Percentiles rank a stretch among this genome's conserved stretches.
Conservation (phyloP, 2,329 filamentous ascomycete species). For the Leptosphaerulina australis region DNA sequence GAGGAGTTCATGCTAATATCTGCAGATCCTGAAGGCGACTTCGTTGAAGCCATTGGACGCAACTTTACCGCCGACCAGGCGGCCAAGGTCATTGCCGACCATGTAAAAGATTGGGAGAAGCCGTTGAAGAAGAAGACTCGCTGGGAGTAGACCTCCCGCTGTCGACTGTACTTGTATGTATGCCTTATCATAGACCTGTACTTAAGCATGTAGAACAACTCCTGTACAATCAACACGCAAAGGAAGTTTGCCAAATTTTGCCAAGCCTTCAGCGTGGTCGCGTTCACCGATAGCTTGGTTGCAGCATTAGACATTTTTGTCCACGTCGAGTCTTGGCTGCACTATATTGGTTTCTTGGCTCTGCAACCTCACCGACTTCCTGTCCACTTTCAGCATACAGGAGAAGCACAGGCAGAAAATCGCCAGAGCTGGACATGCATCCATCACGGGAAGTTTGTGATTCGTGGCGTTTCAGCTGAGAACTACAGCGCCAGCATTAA, state of each 20-base stretch:
- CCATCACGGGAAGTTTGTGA: neutral
- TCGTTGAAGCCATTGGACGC: constrained; percentile 93
- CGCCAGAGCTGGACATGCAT: constrained; percentile 4
- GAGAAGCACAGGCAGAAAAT: constrained; percentile 1
- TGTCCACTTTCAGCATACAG: constrained; percentile 1
- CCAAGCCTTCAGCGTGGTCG: neutral
- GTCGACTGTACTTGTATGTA: constrained; percentile 15
- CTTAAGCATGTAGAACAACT: constrained; percentile 9
- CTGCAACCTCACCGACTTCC: neutral
- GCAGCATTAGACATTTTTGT: neutral
- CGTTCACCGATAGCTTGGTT: neutral
- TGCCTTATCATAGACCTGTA: constrained; percentile 7
- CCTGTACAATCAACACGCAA: constrained; percentile 9
- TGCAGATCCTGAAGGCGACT: constrained; percentile 90
- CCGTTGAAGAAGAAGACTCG: constrained; percentile 56
- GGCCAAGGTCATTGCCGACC: constrained; percentile 80
- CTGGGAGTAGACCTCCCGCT: constrained; percentile 31
- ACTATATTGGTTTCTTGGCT: constrained; percentile 1
- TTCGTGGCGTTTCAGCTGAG: constrained; percentile 3
- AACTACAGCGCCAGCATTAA: neutral
- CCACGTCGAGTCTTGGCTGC: constrained; percentile 5
- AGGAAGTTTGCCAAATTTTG: neutral
- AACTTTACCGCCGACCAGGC: constrained; percentile 91
- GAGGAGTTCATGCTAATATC: constrained; percentile 27
- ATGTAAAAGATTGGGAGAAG: constrained; percentile 79